These are phyloP conservation scores for Inga oerstediana DNA, from an alignment of 306 rosid genomes.

Conservation along the genomic window DNA sequence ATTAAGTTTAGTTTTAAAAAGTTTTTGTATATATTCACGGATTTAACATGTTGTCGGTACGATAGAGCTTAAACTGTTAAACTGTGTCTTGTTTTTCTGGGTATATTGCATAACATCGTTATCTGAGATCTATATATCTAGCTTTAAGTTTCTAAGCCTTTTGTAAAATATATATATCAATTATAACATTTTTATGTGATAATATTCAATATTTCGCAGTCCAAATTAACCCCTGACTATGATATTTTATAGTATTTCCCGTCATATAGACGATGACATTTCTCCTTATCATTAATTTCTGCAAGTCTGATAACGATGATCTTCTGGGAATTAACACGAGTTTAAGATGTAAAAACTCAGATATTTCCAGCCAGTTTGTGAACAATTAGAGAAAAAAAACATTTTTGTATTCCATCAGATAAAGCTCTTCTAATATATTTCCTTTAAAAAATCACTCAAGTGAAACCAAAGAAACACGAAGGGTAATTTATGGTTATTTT, in stretches of 20 bases:
- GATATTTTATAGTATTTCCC: not conserved
- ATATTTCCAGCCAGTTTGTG: not conserved
- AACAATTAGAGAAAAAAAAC: too few species aligned
- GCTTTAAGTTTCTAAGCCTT: not conserved
- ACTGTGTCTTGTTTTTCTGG: not conserved
- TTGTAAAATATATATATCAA: not conserved
- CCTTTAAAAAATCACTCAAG: not conserved
- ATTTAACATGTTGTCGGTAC: not conserved
- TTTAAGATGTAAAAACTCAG: not conserved
- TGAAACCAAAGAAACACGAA: not conserved
- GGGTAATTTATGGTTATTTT: not conserved
- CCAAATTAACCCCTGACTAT: not conserved
- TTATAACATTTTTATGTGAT: not conserved
- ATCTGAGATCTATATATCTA: not conserved
- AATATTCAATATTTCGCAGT: not conserved
- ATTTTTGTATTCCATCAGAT: too few species aligned
- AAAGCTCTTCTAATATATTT: not conserved
- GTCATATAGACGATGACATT: not conserved
- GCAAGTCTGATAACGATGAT: not conserved
- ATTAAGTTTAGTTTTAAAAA: not conserved
- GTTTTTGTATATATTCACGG: not conserved
- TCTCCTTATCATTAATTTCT: not conserved
- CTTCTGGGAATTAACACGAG: not conserved
- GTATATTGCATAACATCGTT: not conserved
- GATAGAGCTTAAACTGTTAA: not conserved